Evolutionary conservation across 495 filamentous ascomycete species (phyloP), one percentile per base, ranked within the genome.

Genomic region (Tuber umbilicatum): DNA sequence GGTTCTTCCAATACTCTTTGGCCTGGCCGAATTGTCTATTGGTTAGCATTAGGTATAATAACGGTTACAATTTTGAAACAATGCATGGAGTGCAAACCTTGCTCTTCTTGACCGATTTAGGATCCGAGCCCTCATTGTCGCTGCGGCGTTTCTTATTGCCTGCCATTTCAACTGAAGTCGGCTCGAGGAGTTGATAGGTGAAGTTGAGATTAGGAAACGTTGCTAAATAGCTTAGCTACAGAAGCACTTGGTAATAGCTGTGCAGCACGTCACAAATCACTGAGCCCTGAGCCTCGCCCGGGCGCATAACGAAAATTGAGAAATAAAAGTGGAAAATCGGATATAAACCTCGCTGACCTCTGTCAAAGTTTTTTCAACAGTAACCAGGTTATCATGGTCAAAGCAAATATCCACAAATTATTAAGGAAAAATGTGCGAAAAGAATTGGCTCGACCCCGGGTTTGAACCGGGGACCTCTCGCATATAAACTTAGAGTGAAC

Each of bases 401-500:
- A 0, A 55, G 27, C 27, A 14, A 23, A n/a, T 27, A n/a, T 27
- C 1, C 2, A 12, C 47, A 55, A 0, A 27, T 23, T n/a, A 55
- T 55, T 45, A n/a, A 0, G 45, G 45, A 60, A 70, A 74, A 39
- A 9, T 45, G n/a, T n/a, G n/a, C 41, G 74, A 74, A 68, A 71
- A 70, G 31, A 19, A 39, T 43, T 68, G 76, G 76, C 76, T 78
- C 76, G 76, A 78, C 75, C 76, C 76, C 76, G 76, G 76, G 76
- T 77, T 77, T 77, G 76, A 77, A 77, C 76, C 76, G 76, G 76
- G 76, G 76, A 78, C 76, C 76, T 78, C 76, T 78, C 76, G 76
- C 76, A 78, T 78, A 77, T 74, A 77, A 47, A 78, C 76, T 78
- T 78, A 78, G 75, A 73, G 76, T 78, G 74, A 69, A 72, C 76